These are phyloP conservation scores for Dryadomyces sulphureus DNA, from an alignment of 2,329 filamentous ascomycete species.

Conservation along the genomic window DNA sequence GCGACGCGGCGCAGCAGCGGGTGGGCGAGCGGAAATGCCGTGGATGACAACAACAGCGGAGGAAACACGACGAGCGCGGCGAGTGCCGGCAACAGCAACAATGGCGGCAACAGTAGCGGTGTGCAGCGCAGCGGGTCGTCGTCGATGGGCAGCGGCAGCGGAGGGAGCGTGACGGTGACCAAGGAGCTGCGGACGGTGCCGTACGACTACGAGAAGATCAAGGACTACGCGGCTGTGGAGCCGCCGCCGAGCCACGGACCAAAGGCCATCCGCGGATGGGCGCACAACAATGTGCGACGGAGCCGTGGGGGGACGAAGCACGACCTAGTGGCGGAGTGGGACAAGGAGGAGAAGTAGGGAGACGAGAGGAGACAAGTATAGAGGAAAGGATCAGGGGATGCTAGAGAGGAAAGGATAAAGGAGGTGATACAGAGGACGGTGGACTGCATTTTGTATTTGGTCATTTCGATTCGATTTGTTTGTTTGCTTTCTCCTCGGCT, in stretches of 20 bases:
- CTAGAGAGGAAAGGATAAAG: not conserved
- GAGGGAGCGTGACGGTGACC: not conserved
- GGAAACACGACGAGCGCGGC: not conserved
- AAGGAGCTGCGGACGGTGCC: constrained; percentile 41
- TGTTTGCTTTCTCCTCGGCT: not conserved
- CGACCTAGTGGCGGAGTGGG: constrained; percentile 1
- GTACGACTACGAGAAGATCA: constrained; percentile 40
- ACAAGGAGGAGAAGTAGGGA: constrained; percentile 2
- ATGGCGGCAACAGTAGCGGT: not conserved
- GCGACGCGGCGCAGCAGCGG: constrained; percentile 33
- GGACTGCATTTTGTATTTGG: not conserved
- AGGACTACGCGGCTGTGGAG: constrained; percentile 40
- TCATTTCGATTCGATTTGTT: not conserved
- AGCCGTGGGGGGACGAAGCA: constrained; percentile 8
- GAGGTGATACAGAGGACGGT: not conserved
- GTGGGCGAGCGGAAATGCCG: constrained; percentile 7
- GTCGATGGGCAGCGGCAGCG: not conserved
- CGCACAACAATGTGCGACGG: constrained; percentile 27
- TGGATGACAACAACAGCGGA: constrained; percentile 23
- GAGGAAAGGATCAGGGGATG: not conserved
- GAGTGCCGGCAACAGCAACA: not conserved
- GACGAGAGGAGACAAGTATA: not conserved
- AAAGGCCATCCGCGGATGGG: constrained; percentile 43
- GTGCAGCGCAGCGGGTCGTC: too few species aligned
- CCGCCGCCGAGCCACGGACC: constrained; percentile 40